phyloP scores from a whole-genome alignment of 495 filamentous ascomycete genomes.

The Aspergillus coremiiformis region DNA sequence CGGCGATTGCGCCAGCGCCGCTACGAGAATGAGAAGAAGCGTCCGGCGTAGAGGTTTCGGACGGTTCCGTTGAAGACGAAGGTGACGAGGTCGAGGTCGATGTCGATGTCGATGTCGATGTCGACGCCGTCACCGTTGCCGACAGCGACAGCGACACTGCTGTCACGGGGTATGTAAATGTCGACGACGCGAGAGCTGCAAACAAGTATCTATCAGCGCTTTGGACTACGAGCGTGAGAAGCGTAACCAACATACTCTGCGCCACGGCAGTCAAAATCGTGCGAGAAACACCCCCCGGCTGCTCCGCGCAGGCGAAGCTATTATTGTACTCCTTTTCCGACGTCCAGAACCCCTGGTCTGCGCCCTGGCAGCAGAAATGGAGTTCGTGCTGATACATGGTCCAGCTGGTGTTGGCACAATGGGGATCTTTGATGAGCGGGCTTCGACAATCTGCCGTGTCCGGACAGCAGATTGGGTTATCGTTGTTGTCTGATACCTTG shows the following conservation, averaged over 20 bases:
- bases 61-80: not conserved
- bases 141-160: too few relatives aligned
- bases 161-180: too few relatives aligned
- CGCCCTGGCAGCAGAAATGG: not conserved
- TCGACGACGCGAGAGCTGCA: not conserved
- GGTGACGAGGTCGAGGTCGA: not conserved
- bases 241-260: not conserved
- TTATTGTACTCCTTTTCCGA: not conserved
- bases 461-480: not conserved
- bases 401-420: not conserved
- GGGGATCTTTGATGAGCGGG: not conserved
- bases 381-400: not conserved
- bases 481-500: not conserved
- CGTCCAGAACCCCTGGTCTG: not conserved
- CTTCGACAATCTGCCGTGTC: not conserved
- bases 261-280: not conserved
- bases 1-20: conserved; percentile 1
- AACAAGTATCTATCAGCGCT: not conserved
- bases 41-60: not conserved
- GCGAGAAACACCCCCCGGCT: not conserved
- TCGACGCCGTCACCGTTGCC: too few relatives aligned
- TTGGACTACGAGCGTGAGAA: not conserved
- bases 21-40: not conserved
- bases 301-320: not conserved
- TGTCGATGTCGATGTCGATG: too few relatives aligned